Percentiles rank a stretch among this genome's conserved stretches.
These are phyloP conservation scores for Hypoxylon subgilvum DNA, from an alignment of 495 filamentous ascomycete genomes.

Conservation along the genomic window DNA sequence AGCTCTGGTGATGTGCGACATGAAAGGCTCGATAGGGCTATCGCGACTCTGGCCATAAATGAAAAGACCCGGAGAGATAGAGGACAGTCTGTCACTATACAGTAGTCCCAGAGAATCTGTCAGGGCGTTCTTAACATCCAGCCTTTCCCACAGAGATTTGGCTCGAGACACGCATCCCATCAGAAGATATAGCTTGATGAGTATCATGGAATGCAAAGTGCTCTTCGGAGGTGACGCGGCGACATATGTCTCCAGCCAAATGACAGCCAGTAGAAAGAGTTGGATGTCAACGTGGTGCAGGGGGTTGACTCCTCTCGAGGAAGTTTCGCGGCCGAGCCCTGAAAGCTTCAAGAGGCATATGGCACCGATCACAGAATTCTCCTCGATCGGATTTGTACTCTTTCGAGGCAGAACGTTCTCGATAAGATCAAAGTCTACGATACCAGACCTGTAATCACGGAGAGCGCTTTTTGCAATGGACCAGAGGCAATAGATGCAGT, in stretches of 20 bases:
- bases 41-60: conserved; percentile 4
- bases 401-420: conserved; percentile 2
- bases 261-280: conserved; percentile 52
- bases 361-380: conserved; percentile 51
- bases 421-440: conserved; percentile 34
- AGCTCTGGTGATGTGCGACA: conserved; percentile 46
- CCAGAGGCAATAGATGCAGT: conserved; percentile 45
- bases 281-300: conserved; percentile 40
- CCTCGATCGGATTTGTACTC: conserved; percentile 51
- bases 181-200: conserved; percentile 54
- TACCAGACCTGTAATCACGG: conserved; percentile 38
- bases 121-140: conserved; percentile 58
- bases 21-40: conserved; percentile 34
- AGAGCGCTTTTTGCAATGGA: conserved; percentile 40
- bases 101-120: conserved; percentile 55
- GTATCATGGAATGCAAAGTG: conserved; percentile 49
- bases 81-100: conserved; percentile 59
- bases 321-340: conserved; percentile 11
- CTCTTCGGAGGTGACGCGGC: conserved; percentile 42
- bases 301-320: conserved; percentile 20
- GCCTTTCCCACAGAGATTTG: conserved; percentile 48
- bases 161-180: conserved; percentile 53
- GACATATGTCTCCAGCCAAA: conserved; percentile 53
- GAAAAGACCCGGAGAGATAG: conserved; percentile 54
- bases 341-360: conserved; percentile 56